These are phyloP conservation scores for Fusarium goolgardi DNA, from an alignment of 2,329 filamentous ascomycete species.

Conservation along the genomic window DNA sequence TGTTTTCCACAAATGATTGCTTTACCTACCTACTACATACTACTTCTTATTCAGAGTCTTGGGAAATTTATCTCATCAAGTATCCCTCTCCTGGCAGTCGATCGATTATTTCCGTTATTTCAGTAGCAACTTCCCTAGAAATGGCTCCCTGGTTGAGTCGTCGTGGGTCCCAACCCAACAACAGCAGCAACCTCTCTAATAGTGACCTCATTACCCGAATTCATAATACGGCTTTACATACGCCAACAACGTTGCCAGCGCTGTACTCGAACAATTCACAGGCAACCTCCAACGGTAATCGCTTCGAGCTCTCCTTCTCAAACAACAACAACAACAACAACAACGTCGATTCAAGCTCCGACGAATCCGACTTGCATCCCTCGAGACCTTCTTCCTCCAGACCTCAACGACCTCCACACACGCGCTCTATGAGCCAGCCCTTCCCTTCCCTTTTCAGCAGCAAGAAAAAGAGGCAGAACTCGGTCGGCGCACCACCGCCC, in stretches of 20 bases:
- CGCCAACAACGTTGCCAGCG: slow-evolving; percentile 46
- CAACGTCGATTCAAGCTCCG: slow-evolving; percentile 57
- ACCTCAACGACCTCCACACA: slow-evolving; percentile 44
- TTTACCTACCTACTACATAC: background rate
- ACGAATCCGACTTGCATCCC: slow-evolving; percentile 56
- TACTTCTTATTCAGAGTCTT: background rate
- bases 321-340: slow-evolving; percentile 34
- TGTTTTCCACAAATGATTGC: background rate
- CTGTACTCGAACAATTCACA: slow-evolving; percentile 29
- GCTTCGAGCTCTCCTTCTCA: slow-evolving; percentile 47
- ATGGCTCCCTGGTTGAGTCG: slow-evolving; percentile 52
- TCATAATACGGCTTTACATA: slow-evolving; percentile 52
- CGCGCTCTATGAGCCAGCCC: slow-evolving; percentile 80
- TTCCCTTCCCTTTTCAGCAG: slow-evolving; percentile 77
- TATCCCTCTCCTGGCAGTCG: slow-evolving; percentile 13
- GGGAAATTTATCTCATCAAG: slow-evolving; percentile 1
- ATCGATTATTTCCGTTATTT: slow-evolving; percentile 6
- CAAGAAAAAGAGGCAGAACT: slow-evolving; percentile 65
- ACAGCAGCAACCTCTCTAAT: slow-evolving; percentile 26
- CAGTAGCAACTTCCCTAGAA: slow-evolving; percentile 35
- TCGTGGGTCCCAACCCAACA: slow-evolving; percentile 48
- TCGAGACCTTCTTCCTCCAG: slow-evolving; percentile 40
- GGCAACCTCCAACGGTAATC: slow-evolving; percentile 27
- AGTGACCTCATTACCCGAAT: slow-evolving; percentile 53
- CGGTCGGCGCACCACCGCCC: slow-evolving; percentile 50